These are phyloP conservation scores for Boechera divaricarpa DNA, from an alignment of 345 rosid genomes.

Conservation along the genomic window DNA sequence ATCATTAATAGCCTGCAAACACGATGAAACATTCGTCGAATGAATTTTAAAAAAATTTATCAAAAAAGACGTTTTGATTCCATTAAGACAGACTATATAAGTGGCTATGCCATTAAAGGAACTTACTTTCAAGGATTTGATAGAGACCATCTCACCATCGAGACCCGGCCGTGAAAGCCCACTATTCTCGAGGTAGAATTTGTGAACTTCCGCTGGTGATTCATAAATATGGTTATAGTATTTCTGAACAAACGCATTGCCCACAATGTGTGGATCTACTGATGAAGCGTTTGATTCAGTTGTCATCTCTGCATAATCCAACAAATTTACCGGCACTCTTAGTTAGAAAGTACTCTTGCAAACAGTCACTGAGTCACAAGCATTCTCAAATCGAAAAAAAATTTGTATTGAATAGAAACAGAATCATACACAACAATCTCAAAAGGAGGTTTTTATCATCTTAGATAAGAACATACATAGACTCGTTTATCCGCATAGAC, in stretches of 20 bases:
- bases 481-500: neutral
- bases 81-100: neutral
- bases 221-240: slow-evolving; percentile 58
- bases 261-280: slow-evolving; percentile 52
- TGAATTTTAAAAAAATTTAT: neutral
- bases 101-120: neutral
- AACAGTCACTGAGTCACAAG: neutral
- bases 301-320: slow-evolving; percentile 55
- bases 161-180: slow-evolving; percentile 56
- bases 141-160: slow-evolving; percentile 56
- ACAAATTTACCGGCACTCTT: neutral
- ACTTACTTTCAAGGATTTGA: slow-evolving; percentile 62
- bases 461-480: neutral
- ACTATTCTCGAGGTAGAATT: slow-evolving; percentile 67
- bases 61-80: neutral
- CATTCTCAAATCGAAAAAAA: neutral
- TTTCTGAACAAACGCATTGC: slow-evolving; percentile 63
- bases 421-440: neutral
- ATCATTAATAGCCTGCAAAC: slow-evolving; percentile 69
- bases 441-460: too few relatives aligned
- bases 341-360: neutral
- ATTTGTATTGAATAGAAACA: neutral
- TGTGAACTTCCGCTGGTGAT: slow-evolving; percentile 52
- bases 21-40: neutral
- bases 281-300: slow-evolving; percentile 48